Conservation (phyloP, 163 green algal genomes). For the Scenedesmus sp. region DNA sequence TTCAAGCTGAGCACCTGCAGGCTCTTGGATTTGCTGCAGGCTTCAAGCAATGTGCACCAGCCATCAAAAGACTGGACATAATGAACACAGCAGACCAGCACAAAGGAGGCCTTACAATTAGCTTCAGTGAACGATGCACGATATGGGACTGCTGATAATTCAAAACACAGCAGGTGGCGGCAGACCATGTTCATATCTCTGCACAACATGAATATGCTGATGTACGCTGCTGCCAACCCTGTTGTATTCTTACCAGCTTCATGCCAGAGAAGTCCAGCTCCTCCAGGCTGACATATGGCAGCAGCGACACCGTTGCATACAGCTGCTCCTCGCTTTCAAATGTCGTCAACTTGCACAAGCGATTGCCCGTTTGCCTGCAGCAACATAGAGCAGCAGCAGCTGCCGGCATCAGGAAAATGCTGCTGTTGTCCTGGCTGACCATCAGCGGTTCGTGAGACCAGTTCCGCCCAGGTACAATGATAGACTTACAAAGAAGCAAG, state of each 20-base stretch:
- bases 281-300: conserved; percentile 33
- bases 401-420: not conserved
- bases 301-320: conserved; percentile 1
- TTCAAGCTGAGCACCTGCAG: conserved; percentile 68
- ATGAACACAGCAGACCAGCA: not conserved
- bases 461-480: not conserved
- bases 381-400: not conserved
- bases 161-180: no score
- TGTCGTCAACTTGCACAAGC: conserved; percentile 41
- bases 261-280: conserved; percentile 45
- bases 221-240: not conserved
- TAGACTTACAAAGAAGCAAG: conserved; percentile 50
- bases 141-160: not conserved
- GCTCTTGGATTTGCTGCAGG: conserved; percentile 60
- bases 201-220: not conserved
- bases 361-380: conserved; percentile 54
- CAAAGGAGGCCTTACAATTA: not conserved
- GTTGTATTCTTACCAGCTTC: not conserved
- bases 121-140: not conserved
- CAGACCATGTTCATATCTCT: not conserved
- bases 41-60: conserved; percentile 67
- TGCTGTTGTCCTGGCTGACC: not conserved
- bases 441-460: not conserved
- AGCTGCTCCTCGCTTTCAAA: conserved; percentile 49
- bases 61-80: conserved; percentile 58